Base-by-base conservation (phyloP, 208 protist genomes). In the Crithidia acanthocephali region DNA sequence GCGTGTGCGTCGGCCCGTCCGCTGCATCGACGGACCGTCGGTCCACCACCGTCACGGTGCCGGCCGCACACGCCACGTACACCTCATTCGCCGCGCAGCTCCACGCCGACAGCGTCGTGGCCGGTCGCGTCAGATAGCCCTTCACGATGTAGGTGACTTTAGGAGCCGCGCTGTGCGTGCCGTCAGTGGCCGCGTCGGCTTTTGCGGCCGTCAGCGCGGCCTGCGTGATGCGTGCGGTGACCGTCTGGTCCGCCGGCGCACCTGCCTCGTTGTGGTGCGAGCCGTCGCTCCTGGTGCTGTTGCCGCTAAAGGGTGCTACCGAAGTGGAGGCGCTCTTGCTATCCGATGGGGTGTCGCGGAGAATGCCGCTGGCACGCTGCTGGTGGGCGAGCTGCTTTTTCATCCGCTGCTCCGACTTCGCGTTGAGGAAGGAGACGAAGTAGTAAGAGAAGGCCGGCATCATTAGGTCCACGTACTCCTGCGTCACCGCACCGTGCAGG, bases 31-130 rank as follows among this genome's bases (percentile, higher is more conserved):
- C 67, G 28, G 72, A 55, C 13, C 27, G 28, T 27, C 48, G 51
- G 47, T 73, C 78, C 30, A 86, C 73, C 58, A 91, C 77, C 13
- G 45, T 74, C 71, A 91, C 77, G 22, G 67, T 67, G 32, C 79
- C 58, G 60, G 88, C 69, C n/a, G 68, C 44, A 60, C 86, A 91
- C 16, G 71, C 74, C 55, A 88, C 57, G 48, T 87, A 91, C 11
- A 91, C 83, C 57, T 88, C 86, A 57, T 88, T 74, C 16, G 70
- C 44, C 25, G 57, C 50, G 47, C 56, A 30, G 48, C 68, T 76
- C 56, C 25, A 61, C 27, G 71, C 65, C 5, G 76, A 74, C 22
- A 91, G 58, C 25, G 59, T 56, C 20, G 64, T 62, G 32, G 37
- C 27, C 5, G 68, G 11, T 10, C 33, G 68, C 9, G 73, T 76